Evolutionary conservation across 208 protist genomes (phyloP).

Genomic region (Trichomonas vaginalis): DNA sequence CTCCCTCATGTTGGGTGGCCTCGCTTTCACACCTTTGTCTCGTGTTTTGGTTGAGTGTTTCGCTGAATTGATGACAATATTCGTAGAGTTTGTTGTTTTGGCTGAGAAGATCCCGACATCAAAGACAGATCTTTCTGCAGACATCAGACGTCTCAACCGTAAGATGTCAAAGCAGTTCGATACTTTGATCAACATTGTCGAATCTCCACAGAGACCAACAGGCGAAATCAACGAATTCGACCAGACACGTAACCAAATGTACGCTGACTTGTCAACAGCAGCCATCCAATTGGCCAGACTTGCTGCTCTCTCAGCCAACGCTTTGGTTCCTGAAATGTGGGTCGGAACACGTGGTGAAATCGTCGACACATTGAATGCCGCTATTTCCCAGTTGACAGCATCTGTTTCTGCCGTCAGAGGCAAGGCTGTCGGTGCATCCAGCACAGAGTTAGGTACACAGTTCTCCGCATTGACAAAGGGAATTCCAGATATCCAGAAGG

Average conservation of each 20-base stretch:
- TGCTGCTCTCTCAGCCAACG: not conserved
- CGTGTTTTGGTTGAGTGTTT: not conserved
- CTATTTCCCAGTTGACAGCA: not conserved
- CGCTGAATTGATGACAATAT: not conserved
- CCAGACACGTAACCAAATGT: not conserved
- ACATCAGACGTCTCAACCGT: not conserved
- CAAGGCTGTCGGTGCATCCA: not conserved
- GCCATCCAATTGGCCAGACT: not conserved
- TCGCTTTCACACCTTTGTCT: conserved; percentile 1
- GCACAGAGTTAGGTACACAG: not conserved
- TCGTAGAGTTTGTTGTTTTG: not conserved
- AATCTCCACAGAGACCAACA: not conserved
- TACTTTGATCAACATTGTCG: not conserved
- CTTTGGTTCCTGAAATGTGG: not conserved
- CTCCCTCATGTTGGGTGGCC: not conserved
- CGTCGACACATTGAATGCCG: not conserved
- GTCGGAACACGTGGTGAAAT: not conserved
- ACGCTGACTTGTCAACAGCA: not conserved
- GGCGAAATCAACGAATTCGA: not conserved
- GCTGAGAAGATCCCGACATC: not conserved
- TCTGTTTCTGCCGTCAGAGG: not conserved
- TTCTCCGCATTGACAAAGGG: not conserved
- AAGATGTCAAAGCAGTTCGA: conserved; percentile 12
- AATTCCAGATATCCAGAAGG: not conserved
- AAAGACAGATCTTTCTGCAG: not conserved